phyloP scores from a whole-genome alignment of 2,329 filamentous ascomycete genomes.

The Neophaeococcomyces mojaviensis region DNA sequence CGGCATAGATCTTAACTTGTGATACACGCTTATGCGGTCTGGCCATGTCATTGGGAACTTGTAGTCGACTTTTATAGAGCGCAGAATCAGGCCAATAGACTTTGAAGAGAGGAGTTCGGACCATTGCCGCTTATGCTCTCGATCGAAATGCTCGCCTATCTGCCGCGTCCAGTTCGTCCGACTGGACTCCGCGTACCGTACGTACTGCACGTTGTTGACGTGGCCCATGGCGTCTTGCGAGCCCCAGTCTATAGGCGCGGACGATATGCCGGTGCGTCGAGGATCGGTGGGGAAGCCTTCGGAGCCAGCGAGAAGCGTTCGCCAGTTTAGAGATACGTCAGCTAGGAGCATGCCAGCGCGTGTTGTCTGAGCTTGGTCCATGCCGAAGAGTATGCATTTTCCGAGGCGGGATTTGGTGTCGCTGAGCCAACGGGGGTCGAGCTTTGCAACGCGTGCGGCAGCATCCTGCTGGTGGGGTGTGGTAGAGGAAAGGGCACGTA shows the following conservation, averaged over 20 bases:
- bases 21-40: constrained; percentile 74
- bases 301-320: constrained; percentile 61
- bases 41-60: constrained; percentile 86
- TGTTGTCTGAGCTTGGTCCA: constrained; percentile 49
- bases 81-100: constrained; percentile 66
- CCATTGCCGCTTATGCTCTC: constrained; percentile 58
- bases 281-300: constrained; percentile 66
- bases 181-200: constrained; percentile 73
- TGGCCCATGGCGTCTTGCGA: constrained; percentile 59
- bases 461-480: background rate
- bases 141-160: constrained; percentile 57
- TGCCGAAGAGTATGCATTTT: constrained; percentile 67
- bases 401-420: constrained; percentile 61
- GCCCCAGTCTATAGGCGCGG: constrained; percentile 69
- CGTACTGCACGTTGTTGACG: constrained; percentile 81
- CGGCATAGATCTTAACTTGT: constrained; percentile 59
- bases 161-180: constrained; percentile 71
- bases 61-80: constrained; percentile 72
- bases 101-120: constrained; percentile 58
- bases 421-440: constrained; percentile 60
- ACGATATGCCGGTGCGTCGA: constrained; percentile 55
- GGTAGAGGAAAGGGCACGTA: background rate
- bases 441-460: background rate
- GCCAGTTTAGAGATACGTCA: constrained; percentile 59
- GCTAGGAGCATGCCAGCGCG: constrained; percentile 54